phyloP scores from a whole-genome alignment of 139 green algal genomes.

The Gonium pectorale region DNA sequence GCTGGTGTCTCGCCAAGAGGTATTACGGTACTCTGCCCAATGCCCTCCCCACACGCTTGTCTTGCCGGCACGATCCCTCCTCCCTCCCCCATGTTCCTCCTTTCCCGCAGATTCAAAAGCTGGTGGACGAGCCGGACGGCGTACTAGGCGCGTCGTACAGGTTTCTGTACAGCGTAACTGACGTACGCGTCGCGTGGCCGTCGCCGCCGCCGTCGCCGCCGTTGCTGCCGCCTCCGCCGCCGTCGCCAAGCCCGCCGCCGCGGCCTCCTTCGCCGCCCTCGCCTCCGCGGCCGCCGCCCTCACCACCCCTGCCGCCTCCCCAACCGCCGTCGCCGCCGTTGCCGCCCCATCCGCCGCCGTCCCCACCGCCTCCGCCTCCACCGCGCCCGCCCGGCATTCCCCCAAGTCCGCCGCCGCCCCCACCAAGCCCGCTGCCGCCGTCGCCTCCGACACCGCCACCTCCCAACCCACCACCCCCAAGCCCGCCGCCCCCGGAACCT shows the following conservation, averaged over 20 bases:
- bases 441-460: not conserved
- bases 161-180: not conserved
- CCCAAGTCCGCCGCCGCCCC: not conserved
- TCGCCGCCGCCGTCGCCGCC: conserved; percentile 6
- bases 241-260: not conserved
- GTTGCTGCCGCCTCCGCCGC: not conserved
- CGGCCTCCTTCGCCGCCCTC: not conserved
- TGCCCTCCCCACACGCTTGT: not conserved
- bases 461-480: not conserved
- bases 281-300: not conserved
- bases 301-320: not conserved
- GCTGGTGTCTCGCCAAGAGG: too few relatives aligned
- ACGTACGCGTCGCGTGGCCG: not conserved
- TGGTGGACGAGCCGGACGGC: not conserved
- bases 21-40: not conserved
- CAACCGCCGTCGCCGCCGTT: not conserved
- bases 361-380: not conserved
- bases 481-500: not conserved
- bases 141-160: not conserved
- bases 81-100: too few relatives aligned
- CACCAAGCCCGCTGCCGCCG: not conserved
- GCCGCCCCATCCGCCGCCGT: not conserved
- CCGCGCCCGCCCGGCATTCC: not conserved
- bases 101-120: not conserved
- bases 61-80: too few relatives aligned